phyloP scores from a whole-genome alignment of 257 asterid genomes.

The Leonotis leonurus region DNA sequence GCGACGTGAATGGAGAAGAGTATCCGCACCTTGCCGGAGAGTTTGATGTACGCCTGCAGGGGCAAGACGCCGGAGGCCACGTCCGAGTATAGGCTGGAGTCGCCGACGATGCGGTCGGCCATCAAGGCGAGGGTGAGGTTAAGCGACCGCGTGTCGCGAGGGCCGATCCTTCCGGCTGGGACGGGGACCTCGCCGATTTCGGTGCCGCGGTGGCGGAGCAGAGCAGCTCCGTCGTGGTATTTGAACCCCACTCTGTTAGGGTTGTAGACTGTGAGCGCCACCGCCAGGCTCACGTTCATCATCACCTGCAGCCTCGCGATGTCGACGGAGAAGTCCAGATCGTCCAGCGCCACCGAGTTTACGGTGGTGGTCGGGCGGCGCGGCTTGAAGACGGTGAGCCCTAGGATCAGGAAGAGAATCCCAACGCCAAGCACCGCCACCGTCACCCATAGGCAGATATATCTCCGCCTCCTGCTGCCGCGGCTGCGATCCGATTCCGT shows the following conservation, averaged over 20 bases:
- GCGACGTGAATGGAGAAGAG: constrained; percentile 45
- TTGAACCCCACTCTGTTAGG: constrained; percentile 70
- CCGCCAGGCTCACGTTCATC: constrained; percentile 48
- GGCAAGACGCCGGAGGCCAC: constrained; percentile 46
- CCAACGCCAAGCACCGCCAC: constrained; percentile 27
- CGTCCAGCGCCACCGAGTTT: constrained; percentile 33
- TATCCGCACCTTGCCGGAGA: constrained; percentile 53
- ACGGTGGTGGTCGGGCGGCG: constrained; percentile 48
- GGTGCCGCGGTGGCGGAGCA: constrained; percentile 44
- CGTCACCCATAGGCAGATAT: constrained; percentile 31
- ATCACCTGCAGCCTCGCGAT: constrained; percentile 21
- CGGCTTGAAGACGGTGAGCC: constrained; percentile 70
- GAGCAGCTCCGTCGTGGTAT: constrained; percentile 35
- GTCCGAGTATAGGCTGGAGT: constrained; percentile 40
- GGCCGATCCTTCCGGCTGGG: constrained; percentile 50
- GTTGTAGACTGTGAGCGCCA: constrained; percentile 34
- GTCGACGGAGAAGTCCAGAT: constrained; percentile 39
- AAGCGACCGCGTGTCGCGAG: constrained; percentile 35
- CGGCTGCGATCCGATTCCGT: neutral
- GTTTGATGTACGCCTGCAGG: constrained; percentile 45
- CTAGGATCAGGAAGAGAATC: constrained; percentile 44
- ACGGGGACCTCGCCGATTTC: constrained; percentile 65
- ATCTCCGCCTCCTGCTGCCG: neutral
- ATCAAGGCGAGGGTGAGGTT: constrained; percentile 50
- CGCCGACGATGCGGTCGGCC: constrained; percentile 66